Evolutionary conservation across 177 flowering plant species (phyloP).

Genomic region (Telopea speciosissima): DNA sequence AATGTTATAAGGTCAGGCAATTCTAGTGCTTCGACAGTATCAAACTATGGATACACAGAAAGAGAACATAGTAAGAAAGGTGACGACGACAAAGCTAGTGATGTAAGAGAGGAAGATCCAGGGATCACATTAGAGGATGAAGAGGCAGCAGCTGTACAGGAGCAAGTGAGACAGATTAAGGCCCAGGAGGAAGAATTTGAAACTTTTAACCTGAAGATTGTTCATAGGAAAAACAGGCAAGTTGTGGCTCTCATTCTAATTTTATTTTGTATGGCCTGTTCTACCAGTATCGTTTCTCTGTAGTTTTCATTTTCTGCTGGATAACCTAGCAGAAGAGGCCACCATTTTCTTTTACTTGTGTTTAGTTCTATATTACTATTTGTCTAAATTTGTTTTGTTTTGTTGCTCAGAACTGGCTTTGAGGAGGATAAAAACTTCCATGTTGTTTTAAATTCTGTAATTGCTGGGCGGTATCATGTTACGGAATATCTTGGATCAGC

Average conservation of each 20-base stretch:
- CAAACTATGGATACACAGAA: slow-evolving; percentile 52
- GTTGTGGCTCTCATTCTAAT: slow-evolving; percentile 8
- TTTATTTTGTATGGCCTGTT: background rate
- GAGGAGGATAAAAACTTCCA: slow-evolving; percentile 84
- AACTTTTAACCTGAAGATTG: slow-evolving; percentile 69
- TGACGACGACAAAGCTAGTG: slow-evolving; percentile 29
- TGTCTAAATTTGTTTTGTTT: background rate
- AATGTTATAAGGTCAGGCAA: slow-evolving; percentile 39
- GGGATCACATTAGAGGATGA: slow-evolving; percentile 66
- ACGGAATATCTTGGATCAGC: slow-evolving; percentile 88
- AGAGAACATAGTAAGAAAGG: slow-evolving; percentile 37
- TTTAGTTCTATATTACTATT: background rate
- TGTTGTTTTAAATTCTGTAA: slow-evolving; percentile 66
- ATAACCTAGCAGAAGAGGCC: background rate
- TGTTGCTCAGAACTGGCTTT: slow-evolving; percentile 62
- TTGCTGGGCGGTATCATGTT: slow-evolving; percentile 80
- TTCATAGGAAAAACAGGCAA: slow-evolving; percentile 81
- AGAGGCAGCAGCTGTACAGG: slow-evolving; percentile 80
- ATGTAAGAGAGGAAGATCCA: slow-evolving; percentile 49
- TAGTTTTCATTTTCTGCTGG: background rate
- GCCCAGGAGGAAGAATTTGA: slow-evolving; percentile 86
- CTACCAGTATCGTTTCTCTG: background rate
- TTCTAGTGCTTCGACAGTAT: slow-evolving; percentile 49
- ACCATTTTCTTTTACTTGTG: background rate
- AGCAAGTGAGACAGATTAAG: slow-evolving; percentile 79